These are phyloP conservation scores for Purpureocillium lavendulum DNA, from an alignment of 2,329 filamentous ascomycete genomes.

Conservation along the genomic window DNA sequence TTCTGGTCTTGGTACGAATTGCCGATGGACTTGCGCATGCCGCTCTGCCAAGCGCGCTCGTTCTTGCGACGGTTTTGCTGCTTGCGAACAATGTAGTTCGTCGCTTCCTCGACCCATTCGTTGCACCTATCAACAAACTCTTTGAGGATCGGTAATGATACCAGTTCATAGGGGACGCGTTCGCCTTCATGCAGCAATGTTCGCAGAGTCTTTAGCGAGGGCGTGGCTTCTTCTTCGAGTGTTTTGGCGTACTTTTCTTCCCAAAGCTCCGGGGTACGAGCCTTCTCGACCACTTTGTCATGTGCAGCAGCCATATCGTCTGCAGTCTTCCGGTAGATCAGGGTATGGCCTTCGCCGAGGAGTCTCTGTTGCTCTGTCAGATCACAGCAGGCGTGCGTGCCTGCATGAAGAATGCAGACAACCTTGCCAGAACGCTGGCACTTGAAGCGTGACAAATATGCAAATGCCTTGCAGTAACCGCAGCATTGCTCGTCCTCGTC, in stretches of 20 bases:
- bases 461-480: slow-evolving; percentile 83
- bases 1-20: slow-evolving; percentile 57
- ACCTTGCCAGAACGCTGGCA: slow-evolving; percentile 76
- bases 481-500: slow-evolving; percentile 97
- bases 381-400: slow-evolving; percentile 72
- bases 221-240: slow-evolving; percentile 74
- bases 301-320: slow-evolving; percentile 58
- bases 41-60: slow-evolving; percentile 76
- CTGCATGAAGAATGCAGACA: slow-evolving; percentile 76
- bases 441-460: slow-evolving; percentile 83
- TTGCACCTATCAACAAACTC: slow-evolving; percentile 94
- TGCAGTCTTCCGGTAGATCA: slow-evolving; percentile 71
- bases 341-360: slow-evolving; percentile 58
- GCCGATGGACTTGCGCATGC: slow-evolving; percentile 60
- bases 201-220: slow-evolving; percentile 78
- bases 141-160: slow-evolving; percentile 71
- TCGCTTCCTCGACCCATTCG: slow-evolving; percentile 96
- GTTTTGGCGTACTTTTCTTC: slow-evolving; percentile 80
- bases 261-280: slow-evolving; percentile 79
- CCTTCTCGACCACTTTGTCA: slow-evolving; percentile 77
- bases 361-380: slow-evolving; percentile 58
- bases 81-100: slow-evolving; percentile 92
- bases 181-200: slow-evolving; percentile 86
- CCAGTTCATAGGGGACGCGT: slow-evolving; percentile 85
- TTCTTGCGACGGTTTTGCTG: slow-evolving; percentile 95